phyloP scores from a whole-genome alignment of 1,284 basidiomycete species.

The Porphyrellus sp. region DNA sequence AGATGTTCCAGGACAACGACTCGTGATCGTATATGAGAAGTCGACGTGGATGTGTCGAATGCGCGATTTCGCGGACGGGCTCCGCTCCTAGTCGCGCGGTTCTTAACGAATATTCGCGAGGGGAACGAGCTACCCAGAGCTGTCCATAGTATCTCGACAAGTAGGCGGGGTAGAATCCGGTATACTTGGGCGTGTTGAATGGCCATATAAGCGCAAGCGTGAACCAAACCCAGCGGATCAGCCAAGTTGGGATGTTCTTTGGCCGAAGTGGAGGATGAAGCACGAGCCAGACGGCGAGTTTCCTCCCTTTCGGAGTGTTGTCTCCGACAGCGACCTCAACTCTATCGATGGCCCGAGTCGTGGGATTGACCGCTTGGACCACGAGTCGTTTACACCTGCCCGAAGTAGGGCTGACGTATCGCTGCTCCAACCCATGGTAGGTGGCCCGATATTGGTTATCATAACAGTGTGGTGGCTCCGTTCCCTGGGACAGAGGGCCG shows the following conservation, averaged over 20 bases:
- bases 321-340: conserved; percentile 3
- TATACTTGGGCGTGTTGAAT: conserved; percentile 2
- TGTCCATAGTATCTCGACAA: conserved; percentile 22
- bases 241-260: conserved; percentile 11
- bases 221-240: conserved; percentile 22
- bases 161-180: conserved; percentile 17
- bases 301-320: background rate
- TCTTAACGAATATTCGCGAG: conserved; percentile 27
- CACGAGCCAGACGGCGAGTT: conserved; percentile 23
- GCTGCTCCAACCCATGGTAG: conserved; percentile 15
- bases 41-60: conserved; percentile 20
- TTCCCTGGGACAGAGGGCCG: background rate
- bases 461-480: conserved; percentile 8
- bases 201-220: conserved; percentile 20
- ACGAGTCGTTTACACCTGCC: conserved; percentile 25
- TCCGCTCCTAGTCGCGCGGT: conserved; percentile 4
- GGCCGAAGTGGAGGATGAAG: background rate
- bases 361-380: conserved; percentile 26
- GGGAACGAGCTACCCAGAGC: conserved; percentile 27
- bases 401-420: conserved; percentile 24
- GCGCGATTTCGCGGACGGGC: conserved; percentile 16
- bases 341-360: background rate
- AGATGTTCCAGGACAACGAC: too few relatives aligned
- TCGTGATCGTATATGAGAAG: too few relatives aligned
- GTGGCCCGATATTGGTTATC: conserved; percentile 21